Evolutionary conservation across 108 stramenopile genomes (phyloP), one percentile per base, ranked within the genome.

Genomic region (Fistulifera solaris): DNA sequence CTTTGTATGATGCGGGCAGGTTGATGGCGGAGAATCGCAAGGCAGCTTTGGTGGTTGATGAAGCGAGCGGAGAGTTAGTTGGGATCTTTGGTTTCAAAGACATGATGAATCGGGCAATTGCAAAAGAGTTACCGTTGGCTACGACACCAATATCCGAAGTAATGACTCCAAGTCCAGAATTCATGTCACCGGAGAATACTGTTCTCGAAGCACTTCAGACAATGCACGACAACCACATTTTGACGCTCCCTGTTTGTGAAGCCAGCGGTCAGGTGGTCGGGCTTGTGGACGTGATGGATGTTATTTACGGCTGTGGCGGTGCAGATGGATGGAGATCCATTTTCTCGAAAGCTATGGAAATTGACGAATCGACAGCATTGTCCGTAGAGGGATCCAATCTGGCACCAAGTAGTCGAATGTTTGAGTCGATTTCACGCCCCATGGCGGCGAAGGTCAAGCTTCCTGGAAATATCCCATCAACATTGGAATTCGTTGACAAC

Each of bases 1-100:
- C 68, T 1, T 62, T 93, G 11, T 58, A 83, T 1, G 85, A 92
- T 23, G 83, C 89, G 11, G 90, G 81, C 7, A 42, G 50, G 5
- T 46, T 78, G 54, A 96, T 96, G 86, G 86, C 92, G 2, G 79
- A 87, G 27, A 66, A 60, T 27, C 65, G 90, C 17, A 93, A 95
- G 63, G 69, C 64, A 40, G 82, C 91, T 7, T 62, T 95, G 41
- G 73, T 94, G 2, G 88, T 92, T 7, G 77, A 73, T 3, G 82
- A 90, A 14, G 31, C 31, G 8, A 73, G 75, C 27, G 89, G 80
- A 12, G 53, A 65, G 44, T 60, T 96, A 42, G 76, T 89, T 45
- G 96, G 96, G 13, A 90, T 97, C 41, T 85, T 97, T 58, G 89
- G 89, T 1, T 95, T 95, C 61, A 95, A 92, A 69, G 96, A 97